These are phyloP conservation scores for Thalassiosira profunda DNA, from an alignment of 108 stramenopile species.

Conservation along the genomic window DNA sequence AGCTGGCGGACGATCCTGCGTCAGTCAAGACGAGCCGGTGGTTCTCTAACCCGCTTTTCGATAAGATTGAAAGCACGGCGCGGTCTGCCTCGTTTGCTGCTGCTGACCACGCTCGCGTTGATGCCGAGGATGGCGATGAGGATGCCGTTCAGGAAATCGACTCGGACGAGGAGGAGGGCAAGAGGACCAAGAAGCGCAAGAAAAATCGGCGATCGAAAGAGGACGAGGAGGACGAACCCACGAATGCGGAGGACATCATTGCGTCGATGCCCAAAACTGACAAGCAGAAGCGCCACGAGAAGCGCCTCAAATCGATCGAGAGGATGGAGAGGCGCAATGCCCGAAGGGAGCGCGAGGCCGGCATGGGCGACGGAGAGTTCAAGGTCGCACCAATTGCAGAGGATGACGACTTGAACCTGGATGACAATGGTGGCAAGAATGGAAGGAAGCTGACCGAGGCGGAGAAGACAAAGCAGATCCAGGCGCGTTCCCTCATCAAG, in stretches of 20 bases:
- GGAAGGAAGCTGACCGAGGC: slow-evolving; percentile 47
- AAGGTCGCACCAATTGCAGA: slow-evolving; percentile 66
- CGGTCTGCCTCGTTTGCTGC: slow-evolving; percentile 55
- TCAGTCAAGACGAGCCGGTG: slow-evolving; percentile 90
- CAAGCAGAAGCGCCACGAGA: slow-evolving; percentile 96
- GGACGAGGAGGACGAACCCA: slow-evolving; percentile 31
- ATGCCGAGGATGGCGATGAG: slow-evolving; percentile 30
- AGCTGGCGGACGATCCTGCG: slow-evolving; percentile 72
- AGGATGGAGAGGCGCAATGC: slow-evolving; percentile 88
- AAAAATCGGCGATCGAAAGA: slow-evolving; percentile 18
- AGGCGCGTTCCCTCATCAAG: slow-evolving; percentile 90
- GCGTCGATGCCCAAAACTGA: slow-evolving; percentile 97
- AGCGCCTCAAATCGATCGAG: slow-evolving; percentile 89
- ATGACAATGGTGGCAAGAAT: slow-evolving; percentile 42
- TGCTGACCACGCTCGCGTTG: slow-evolving; percentile 8
- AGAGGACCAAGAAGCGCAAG: slow-evolving; percentile 37
- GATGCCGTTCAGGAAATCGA: slow-evolving; percentile 36
- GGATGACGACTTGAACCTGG: slow-evolving; percentile 58
- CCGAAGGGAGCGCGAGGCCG: slow-evolving; percentile 69
- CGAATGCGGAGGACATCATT: slow-evolving; percentile 82
- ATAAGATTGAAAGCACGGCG: slow-evolving; percentile 78
- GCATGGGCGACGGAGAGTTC: slow-evolving; percentile 74
- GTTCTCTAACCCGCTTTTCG: slow-evolving; percentile 96
- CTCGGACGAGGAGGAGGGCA: slow-evolving; percentile 56
- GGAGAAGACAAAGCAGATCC: slow-evolving; percentile 68